Evolutionary conservation across 768 basidiomycete genomes (phyloP).

Genomic region (Pleurotus platypus): DNA sequence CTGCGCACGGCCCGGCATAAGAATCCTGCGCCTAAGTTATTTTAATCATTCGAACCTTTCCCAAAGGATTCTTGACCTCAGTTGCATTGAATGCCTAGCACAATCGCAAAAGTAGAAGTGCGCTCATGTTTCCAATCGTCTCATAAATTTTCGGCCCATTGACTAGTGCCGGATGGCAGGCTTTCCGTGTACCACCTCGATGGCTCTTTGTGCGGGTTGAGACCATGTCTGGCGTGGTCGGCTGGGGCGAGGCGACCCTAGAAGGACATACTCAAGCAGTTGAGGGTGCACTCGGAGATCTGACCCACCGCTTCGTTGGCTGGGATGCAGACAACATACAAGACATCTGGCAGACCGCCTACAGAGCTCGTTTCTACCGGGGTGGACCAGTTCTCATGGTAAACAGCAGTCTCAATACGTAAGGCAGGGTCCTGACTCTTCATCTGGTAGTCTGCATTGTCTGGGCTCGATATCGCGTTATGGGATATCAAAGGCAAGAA

Average conservation of each 20-base stretch:
- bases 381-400: constrained; percentile 73
- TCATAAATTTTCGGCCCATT: neutral
- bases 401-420: neutral
- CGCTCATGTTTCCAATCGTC: too few species aligned
- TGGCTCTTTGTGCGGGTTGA: constrained; percentile 76
- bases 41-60: too few species aligned
- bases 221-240: constrained; percentile 57
- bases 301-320: constrained; percentile 57
- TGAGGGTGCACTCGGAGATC: constrained; percentile 60
- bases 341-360: constrained; percentile 69
- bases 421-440: neutral
- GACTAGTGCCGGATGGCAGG: constrained; percentile 22
- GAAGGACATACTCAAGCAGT: constrained; percentile 75
- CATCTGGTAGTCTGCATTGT: constrained; percentile 39
- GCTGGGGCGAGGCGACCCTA: constrained; percentile 75
- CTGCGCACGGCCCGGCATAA: too few species aligned
- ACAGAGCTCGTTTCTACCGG: constrained; percentile 54
- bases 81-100: too few species aligned
- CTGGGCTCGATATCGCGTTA: constrained; percentile 66
- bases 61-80: too few species aligned
- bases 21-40: too few species aligned
- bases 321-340: constrained; percentile 64
- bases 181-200: constrained; percentile 66
- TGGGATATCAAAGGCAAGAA: constrained; percentile 83
- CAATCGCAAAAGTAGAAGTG: too few species aligned